Conservation (phyloP, 805 yeast species). For the Cyberlindnera bimundalis region DNA sequence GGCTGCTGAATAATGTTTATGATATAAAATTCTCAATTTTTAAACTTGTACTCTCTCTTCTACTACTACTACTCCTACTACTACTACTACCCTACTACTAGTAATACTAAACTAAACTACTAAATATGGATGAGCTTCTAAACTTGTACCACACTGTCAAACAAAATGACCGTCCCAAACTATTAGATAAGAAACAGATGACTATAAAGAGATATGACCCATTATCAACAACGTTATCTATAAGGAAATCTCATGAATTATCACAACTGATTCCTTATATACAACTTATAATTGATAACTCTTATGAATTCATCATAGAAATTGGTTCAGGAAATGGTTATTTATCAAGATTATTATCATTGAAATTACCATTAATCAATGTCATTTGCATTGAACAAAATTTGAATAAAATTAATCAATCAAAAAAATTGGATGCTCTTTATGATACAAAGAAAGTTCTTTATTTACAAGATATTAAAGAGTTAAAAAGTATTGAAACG, state of each 20-base stretch:
- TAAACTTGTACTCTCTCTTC: no score
- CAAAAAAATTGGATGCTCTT: slow-evolving; percentile 10
- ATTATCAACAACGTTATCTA: slow-evolving; percentile 6
- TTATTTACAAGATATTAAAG: slow-evolving; percentile 2
- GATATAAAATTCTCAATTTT: slow-evolving; percentile 1
- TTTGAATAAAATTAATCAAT: not conserved
- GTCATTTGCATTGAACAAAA: slow-evolving; percentile 12
- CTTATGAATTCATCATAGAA: slow-evolving; percentile 16
- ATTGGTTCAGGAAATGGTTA: slow-evolving; percentile 15
- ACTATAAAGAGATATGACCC: not conserved
- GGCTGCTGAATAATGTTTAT: slow-evolving; percentile 7
- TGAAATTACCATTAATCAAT: not conserved
- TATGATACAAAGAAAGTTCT: not conserved
- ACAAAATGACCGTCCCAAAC: not conserved
- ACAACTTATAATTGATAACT: not conserved
- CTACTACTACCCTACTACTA: no score
- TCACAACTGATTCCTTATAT: slow-evolving; percentile 7
- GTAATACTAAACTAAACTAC: not conserved
- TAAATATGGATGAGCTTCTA: not conserved
- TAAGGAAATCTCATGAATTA: slow-evolving; percentile 16
- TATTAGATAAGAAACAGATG: not conserved
- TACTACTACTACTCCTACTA: no score
- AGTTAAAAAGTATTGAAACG: not conserved
- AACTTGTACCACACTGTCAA: not conserved
- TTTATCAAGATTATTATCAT: slow-evolving; percentile 6